phyloP scores from a whole-genome alignment of 768 basidiomycete species.

The Terana coerulea region DNA sequence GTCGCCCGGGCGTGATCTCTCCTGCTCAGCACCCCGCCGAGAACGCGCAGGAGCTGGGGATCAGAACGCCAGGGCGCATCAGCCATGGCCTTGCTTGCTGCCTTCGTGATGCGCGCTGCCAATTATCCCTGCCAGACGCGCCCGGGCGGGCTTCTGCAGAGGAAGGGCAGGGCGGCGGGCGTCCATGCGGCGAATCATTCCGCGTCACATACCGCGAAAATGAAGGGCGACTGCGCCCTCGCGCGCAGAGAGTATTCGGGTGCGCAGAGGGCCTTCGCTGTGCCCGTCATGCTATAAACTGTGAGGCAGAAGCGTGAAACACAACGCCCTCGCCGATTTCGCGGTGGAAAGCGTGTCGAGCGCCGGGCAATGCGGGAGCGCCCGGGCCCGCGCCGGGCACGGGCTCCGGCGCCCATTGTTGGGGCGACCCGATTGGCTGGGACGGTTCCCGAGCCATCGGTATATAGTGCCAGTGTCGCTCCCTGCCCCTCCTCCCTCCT shows the following conservation, averaged over 20 bases:
- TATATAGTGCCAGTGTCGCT: slow-evolving; percentile 6
- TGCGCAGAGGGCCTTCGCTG: not conserved
- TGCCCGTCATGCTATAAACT: not conserved
- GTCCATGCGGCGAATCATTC: too few species aligned
- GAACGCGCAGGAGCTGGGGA: too few species aligned
- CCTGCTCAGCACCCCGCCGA: too few species aligned
- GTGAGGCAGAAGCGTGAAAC: too few species aligned
- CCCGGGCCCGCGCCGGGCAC: not conserved
- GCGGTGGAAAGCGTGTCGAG: not conserved
- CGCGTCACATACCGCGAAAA: not conserved
- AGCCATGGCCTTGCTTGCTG: too few species aligned
- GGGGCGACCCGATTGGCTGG: slow-evolving; percentile 13
- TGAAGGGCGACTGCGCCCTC: not conserved
- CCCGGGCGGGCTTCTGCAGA: too few species aligned
- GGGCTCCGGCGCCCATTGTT: not conserved
- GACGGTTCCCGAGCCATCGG: slow-evolving; percentile 15
- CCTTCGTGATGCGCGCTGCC: too few species aligned
- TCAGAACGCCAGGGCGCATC: too few species aligned
- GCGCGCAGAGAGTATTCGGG: not conserved
- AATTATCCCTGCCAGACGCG: too few species aligned
- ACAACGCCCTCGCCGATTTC: too few species aligned
- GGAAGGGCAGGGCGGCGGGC: too few species aligned
- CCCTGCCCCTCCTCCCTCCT: not conserved
- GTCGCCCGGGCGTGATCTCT: not conserved
- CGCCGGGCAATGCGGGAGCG: slow-evolving; percentile 8